Conservation (phyloP, 192 early-diverging fungal genomes). For the Backusella westeae region DNA sequence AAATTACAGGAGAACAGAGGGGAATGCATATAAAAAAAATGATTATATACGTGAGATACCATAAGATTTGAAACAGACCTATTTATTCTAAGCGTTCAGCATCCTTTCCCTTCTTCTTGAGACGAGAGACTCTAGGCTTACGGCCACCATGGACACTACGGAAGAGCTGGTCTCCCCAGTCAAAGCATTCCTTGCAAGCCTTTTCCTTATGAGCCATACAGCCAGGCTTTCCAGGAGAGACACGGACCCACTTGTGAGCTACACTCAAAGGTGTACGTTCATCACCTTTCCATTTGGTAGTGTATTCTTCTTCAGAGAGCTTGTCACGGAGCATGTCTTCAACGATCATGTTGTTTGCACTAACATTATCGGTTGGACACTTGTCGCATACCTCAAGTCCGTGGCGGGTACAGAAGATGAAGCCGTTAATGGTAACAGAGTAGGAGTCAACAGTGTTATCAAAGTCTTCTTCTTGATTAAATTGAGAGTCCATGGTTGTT, state of each 20-base stretch:
- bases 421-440: constrained; percentile 31
- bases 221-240: constrained; percentile 29
- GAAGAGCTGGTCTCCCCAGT: constrained; percentile 29
- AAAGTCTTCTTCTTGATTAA: constrained; percentile 14
- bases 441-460: constrained; percentile 27
- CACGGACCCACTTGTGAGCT: constrained; percentile 22
- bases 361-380: constrained; percentile 36
- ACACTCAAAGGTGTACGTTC: constrained; percentile 28
- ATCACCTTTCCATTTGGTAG: constrained; percentile 35
- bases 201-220: constrained; percentile 29
- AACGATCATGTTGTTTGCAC: constrained; percentile 27
- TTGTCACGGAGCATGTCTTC: constrained; percentile 25
- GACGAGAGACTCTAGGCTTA: constrained; percentile 20
- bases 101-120: constrained; percentile 1
- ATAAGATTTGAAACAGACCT: constrained; percentile 5
- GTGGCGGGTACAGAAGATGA: constrained; percentile 36
- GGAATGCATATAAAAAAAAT: neutral
- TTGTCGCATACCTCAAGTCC: constrained; percentile 30
- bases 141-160: constrained; percentile 22
- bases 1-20: neutral
- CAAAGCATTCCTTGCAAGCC: constrained; percentile 33
- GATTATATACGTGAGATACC: constrained; percentile 5
- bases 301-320: constrained; percentile 24
- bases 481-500: constrained; percentile 25
- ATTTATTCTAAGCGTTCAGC: neutral